Evolutionary conservation across 106 monocot genomes (phyloP), one percentile per base, ranked within the genome.

Genomic region (Triglochin maritima): DNA sequence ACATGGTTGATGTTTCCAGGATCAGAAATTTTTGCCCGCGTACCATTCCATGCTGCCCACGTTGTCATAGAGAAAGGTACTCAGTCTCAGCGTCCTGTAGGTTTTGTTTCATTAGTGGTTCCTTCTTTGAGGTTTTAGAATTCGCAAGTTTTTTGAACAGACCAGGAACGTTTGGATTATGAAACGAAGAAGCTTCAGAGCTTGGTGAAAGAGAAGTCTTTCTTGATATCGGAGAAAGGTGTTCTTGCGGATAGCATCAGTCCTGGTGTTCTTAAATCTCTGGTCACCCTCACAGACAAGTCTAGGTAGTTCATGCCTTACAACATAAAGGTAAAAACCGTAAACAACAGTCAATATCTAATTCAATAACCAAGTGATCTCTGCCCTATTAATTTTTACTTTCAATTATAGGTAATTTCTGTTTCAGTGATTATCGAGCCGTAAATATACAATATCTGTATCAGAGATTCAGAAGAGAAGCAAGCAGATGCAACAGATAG

Each of bases 1-100:
- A 91, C 90, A 43, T 96, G 96, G 91, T 77, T 88, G 79, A 86
- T 88, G 83, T 79, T 96, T 77, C 83, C 90, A 17, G 90, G 90
- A 9, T 88, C 91, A 63, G 96, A 96, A 65, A 78, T 86, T 47
- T 96, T 96, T 82, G 78, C 71, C 15, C 70, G 81, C 5, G 70
- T 86, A 59, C 96, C 96, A 7, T 96, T 96, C 80, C 96, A 96
- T 81, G 96, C 85, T 1, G 85, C 60, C 53, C 96, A 96, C 55
- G 69, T 81, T 50, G 51, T 88, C 45, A 65, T 96, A 62, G 91
- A 96, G 49, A 82, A 91, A 79, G 91, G 96, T 96, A 74, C 10
- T 46, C 16, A 29, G 29, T 29, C 29, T 29, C 29, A 29, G 29
- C 1, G 29, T 3, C 51, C 49, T 2, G 6, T 6, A 11, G 5